Conservation (phyloP, 768 basidiomycete species). For the Lentinula edodes region DNA sequence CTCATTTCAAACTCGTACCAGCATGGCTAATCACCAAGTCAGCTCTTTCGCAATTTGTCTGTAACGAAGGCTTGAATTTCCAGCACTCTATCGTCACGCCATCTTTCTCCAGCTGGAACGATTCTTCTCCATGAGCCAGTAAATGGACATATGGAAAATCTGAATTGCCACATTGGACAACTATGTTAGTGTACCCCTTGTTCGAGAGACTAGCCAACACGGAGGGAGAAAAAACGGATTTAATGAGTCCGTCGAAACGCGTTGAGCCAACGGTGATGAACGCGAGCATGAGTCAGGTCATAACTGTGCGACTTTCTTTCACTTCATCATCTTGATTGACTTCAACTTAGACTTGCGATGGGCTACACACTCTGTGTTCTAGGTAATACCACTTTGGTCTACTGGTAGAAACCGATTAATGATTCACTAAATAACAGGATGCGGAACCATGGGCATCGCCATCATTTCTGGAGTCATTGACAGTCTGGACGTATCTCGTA, state of each 20-base stretch:
- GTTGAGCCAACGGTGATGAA: constrained; percentile 93
- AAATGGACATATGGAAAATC: constrained; percentile 31
- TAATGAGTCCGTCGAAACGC: constrained; percentile 71
- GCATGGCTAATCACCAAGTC: constrained; percentile 92
- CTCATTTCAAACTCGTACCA: constrained; percentile 43
- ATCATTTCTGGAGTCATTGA: constrained; percentile 89
- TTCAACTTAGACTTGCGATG: constrained; percentile 36
- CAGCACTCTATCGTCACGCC: constrained; percentile 60
- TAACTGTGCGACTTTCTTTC: not conserved
- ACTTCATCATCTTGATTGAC: constrained; percentile 4
- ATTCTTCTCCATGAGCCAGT: constrained; percentile 22
- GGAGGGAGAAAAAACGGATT: constrained; percentile 48
- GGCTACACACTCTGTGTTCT: constrained; percentile 90
- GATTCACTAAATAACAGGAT: constrained; percentile 48
- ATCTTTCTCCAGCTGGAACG: constrained; percentile 20
- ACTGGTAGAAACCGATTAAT: constrained; percentile 10
- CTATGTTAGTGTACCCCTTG: constrained; percentile 54
- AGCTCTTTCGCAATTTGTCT: constrained; percentile 55
- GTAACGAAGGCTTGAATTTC: constrained; percentile 70
- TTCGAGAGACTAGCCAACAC: constrained; percentile 48
- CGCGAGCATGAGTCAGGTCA: constrained; percentile 30
- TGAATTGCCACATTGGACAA: constrained; percentile 80
- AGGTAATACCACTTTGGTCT: constrained; percentile 34
- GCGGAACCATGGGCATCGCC: constrained; percentile 98
- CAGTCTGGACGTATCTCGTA: constrained; percentile 54